Base-by-base conservation (phyloP, 208 protist species). In the Herpetomonas tarakana region DNA sequence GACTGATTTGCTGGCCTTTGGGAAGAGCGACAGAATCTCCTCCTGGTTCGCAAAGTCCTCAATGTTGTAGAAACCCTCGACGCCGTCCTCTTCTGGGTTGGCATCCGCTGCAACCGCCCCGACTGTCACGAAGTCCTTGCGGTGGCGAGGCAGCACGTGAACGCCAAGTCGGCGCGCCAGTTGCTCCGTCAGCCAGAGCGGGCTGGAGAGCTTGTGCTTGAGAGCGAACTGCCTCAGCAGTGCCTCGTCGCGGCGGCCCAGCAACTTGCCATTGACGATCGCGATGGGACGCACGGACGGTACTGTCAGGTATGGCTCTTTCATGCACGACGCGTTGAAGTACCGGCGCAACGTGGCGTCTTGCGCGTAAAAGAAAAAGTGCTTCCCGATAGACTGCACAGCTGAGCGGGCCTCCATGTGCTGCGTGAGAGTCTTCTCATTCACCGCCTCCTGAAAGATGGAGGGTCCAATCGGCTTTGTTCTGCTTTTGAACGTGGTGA, bases 11-110 rank as follows among this genome's bases (percentile, higher is more conserved):
- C 83, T 92, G 52, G 76, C 53, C 60, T 95, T 95, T 1, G 89
- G 89, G 59, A 91, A 91, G 14, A 93, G 64, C 2, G 78, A 78
- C 26, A 95, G 78, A 52, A 95, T 82, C 53, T 91, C 86, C 12
- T 78, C 67, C 9, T 67, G 78, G 18, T 86, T 64, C 24, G 55
- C 50, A 50, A 95, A 89, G 63, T 95, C 89, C 4, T 86, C 82
- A 24, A 95, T 63, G 62, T 95, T 95, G 76, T 93, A 95, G 38
- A 95, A 95, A 3, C 84, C 76, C 4, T 92, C 81, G 18, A 62
- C 64, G n/a, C 54, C 65, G 24, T 75, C 74, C 26, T 88, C 83
- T 3, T 75, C 70, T 0, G 59, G 68, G 54, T 75, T 67, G 50
- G 2, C 51, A 9, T 88, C 83, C 18, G 70, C 73, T 1, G 83